Evolutionary conservation across 352 stramenopile genomes (phyloP), one percentile per base, ranked within the genome.

Genomic region (Phytophthora macrochlamydospora): DNA sequence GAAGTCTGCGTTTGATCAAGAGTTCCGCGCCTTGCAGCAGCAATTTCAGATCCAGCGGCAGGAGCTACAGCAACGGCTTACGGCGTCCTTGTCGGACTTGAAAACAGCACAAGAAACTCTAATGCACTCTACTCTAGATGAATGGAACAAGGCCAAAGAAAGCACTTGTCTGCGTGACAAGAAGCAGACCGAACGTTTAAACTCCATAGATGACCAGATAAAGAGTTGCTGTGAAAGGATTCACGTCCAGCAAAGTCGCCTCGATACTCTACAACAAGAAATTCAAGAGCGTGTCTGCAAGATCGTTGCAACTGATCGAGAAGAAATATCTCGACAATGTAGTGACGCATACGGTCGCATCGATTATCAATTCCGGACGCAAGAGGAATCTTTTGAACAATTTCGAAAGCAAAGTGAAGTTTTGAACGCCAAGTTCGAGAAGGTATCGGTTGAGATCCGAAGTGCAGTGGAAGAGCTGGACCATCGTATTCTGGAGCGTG

Each of bases 1-100:
- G n/a, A 91, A 87, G 43, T 13, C 66, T 7, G 71, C 63, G 8
- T 75, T 89, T 40, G 79, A 87, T 44, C 66, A 70, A n/a, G 79
- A 88, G 64, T 51, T 91, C 2, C 32, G 76, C 28, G 62, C 24
- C 1, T 32, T 91, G 3, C 71, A 85, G 5, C 38, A 69, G 4
- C 52, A 51, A 37, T 42, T 76, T 1, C 64, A 84, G 6, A n/a
- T 73, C 1, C 55, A 84, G 11, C 59, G 67, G 28, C 30, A 69
- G 7, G 65, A 89, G 11, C 51, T 75, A 8, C 45, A 63, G 7
- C 56, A 56, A 2, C 45, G 67, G 14, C 35, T 70, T 1, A 53
- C 30, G 2, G 40, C 30, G 18, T 60, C 62, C 11, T 53, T 67
- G 3, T 53, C 64, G 2, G 45, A 51, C 37, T 51, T 71, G 4